Conservation (phyloP, 169 alveolate species). For the Theileria annulata region DNA sequence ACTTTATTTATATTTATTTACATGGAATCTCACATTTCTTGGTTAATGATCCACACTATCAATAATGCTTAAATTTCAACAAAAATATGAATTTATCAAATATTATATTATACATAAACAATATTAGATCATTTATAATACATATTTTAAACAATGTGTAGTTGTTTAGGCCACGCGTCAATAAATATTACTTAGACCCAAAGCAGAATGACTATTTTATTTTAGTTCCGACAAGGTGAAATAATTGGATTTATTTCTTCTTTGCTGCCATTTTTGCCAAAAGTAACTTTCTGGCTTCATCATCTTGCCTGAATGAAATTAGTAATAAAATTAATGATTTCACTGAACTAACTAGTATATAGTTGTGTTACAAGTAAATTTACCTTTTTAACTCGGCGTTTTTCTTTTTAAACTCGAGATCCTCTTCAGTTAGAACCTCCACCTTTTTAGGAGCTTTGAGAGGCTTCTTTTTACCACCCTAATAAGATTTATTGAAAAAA, state of each 20-base stretch:
- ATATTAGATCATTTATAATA: background rate
- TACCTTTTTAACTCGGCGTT: slow-evolving; percentile 74
- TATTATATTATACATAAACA: background rate
- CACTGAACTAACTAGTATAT: background rate
- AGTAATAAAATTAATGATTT: background rate
- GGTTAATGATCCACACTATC: background rate
- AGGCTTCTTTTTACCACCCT: slow-evolving; percentile 81
- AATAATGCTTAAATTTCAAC: background rate
- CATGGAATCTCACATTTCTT: background rate
- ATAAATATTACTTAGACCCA: background rate
- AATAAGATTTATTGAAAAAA: background rate
- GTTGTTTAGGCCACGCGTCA: background rate
- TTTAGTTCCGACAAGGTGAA: background rate
- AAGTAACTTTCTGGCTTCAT: slow-evolving; percentile 62
- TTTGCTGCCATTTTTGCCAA: slow-evolving; percentile 58
- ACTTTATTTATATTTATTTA: background rate
- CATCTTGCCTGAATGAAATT: slow-evolving; percentile 27
- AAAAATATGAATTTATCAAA: too few relatives aligned
- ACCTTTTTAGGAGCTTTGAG: slow-evolving; percentile 74
- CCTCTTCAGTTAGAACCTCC: slow-evolving; percentile 72
- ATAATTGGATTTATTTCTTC: slow-evolving; percentile 46
- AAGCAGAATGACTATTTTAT: background rate
- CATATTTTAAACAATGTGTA: background rate
- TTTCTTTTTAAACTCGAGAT: slow-evolving; percentile 71
- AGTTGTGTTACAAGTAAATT: background rate